Conservation (phyloP, 345 rosid species). For the Fremontodendron californicum region DNA sequence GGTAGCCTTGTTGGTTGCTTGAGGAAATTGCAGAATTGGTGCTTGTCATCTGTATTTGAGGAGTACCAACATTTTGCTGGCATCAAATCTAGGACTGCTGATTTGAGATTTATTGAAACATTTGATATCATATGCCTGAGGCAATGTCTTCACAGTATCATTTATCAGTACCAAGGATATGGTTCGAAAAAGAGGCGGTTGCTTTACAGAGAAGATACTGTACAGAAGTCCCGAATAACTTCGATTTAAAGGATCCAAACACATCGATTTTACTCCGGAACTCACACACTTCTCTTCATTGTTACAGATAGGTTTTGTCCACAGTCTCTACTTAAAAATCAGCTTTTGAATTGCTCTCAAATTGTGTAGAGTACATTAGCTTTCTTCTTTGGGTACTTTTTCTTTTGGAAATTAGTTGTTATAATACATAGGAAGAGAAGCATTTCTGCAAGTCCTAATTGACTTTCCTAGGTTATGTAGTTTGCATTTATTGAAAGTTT, state of each 20-base stretch:
- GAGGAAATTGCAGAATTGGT: conserved; percentile 79
- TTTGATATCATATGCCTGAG: conserved; percentile 41
- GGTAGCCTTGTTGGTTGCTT: conserved; percentile 84
- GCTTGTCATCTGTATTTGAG: conserved; percentile 61
- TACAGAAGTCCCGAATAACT: conserved; percentile 45
- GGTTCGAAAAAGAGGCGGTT: conserved; percentile 66
- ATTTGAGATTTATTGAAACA: conserved; percentile 58
- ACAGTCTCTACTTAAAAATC: neutral
- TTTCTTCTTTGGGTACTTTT: neutral
- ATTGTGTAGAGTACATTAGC: neutral
- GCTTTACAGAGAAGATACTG: conserved; percentile 48
- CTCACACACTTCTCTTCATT: neutral
- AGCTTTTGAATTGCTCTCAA: neutral
- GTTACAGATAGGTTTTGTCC: neutral
- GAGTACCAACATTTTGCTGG: conserved; percentile 71
- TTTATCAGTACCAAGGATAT: conserved; percentile 72
- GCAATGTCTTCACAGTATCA: conserved; percentile 60
- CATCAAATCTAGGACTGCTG: conserved; percentile 46
- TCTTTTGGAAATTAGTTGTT: neutral
- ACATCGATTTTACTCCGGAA: neutral
- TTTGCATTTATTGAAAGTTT: neutral
- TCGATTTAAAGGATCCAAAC: conserved; percentile 19
- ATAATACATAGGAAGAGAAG: neutral
- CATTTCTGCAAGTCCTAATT: neutral
- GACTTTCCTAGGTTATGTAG: neutral